Base-by-base conservation (phyloP, 257 asterid genomes). In the Gentiana dahurica region DNA sequence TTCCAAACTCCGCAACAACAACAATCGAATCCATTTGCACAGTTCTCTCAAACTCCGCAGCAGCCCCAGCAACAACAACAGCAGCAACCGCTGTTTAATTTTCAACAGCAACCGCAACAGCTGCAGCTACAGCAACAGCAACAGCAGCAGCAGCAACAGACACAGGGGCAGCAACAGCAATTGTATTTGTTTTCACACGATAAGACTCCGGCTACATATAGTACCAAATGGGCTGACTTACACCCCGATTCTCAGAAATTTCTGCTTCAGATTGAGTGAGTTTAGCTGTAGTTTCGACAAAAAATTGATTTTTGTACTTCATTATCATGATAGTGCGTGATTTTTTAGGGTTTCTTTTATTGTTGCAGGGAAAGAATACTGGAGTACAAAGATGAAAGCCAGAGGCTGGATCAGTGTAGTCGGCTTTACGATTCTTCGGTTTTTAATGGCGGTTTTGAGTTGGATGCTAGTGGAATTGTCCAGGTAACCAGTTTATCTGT, bases 191-290 rank as follows among this genome's bases (percentile, higher is more conserved):
- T 85, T 34, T 87, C 95, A 4, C 83, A 73, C 52, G 95, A 85
- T 39, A 91, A 79, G 73, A 77, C 86, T 58, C 94, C 96, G 46
- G 98, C 94, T 35, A 78, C 81, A 70, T 91, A 91, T 44, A 68
- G 88, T 60, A 81, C 96, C 62, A 91, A 87, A 78, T 91, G 99
- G 99, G 83, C 88, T 0, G 99, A 92, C 70, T 90, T 92, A 47
- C 97, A 92, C 63, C 95, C 97, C 1, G 97, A 88, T 69, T 92
- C 99, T 11, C 95, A 84, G 58, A 92, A 92, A 67, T 62, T 81
- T 32, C 87, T 92, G 15, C 87, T 78, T 53, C 93, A 81, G 67
- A 85, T 92, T 41, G 99, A 92, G 97, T 92, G 63, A 38, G 58
- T 79, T 51, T 43, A 5, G 34, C 2, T 8, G 12, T 0, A 8